phyloP scores from a whole-genome alignment of 2,329 filamentous ascomycete genomes.

The Berkeleyomyces basicola region DNA sequence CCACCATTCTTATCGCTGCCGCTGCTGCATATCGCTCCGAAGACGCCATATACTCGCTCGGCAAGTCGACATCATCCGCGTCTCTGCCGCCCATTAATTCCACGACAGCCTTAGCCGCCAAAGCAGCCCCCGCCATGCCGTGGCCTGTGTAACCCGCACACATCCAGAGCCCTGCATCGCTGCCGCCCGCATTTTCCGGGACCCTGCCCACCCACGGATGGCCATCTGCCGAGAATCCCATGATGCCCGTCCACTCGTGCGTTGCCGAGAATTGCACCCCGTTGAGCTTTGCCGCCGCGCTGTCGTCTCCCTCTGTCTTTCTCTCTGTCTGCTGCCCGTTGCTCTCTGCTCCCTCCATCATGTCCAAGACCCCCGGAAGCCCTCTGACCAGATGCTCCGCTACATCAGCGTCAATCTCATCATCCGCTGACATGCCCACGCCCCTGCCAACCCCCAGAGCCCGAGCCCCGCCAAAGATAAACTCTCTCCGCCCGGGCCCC shows the following conservation, averaged over 20 bases:
- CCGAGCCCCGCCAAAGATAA: constrained; percentile 58
- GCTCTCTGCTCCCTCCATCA: not conserved
- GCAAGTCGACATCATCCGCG: constrained; percentile 27
- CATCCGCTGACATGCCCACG: constrained; percentile 44
- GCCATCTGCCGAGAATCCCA: constrained; percentile 55
- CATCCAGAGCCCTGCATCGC: constrained; percentile 38
- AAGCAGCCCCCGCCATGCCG: constrained; percentile 58
- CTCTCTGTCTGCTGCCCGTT: not conserved
- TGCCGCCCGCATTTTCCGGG: constrained; percentile 34
- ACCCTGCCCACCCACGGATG: constrained; percentile 56
- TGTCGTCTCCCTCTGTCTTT: not conserved
- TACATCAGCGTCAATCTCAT: constrained; percentile 36
- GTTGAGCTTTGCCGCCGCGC: constrained; percentile 19
- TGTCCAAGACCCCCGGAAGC: constrained; percentile 24
- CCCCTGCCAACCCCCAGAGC: constrained; percentile 29
- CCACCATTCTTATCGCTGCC: not conserved
- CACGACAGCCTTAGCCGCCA: constrained; percentile 47
- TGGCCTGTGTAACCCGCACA: constrained; percentile 55
- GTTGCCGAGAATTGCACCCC: constrained; percentile 31
- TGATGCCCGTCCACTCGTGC: constrained; percentile 64
- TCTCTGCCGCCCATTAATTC: constrained; percentile 35
- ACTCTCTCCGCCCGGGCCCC: constrained; percentile 31
- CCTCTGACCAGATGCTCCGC: constrained; percentile 37
- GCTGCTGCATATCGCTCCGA: constrained; percentile 19
- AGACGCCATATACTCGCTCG: constrained; percentile 25